Evolutionary conservation across 2,329 filamentous ascomycete species (phyloP), one percentile per base, ranked within the genome.

Genomic region (Pseudopithomyces chartarum): DNA sequence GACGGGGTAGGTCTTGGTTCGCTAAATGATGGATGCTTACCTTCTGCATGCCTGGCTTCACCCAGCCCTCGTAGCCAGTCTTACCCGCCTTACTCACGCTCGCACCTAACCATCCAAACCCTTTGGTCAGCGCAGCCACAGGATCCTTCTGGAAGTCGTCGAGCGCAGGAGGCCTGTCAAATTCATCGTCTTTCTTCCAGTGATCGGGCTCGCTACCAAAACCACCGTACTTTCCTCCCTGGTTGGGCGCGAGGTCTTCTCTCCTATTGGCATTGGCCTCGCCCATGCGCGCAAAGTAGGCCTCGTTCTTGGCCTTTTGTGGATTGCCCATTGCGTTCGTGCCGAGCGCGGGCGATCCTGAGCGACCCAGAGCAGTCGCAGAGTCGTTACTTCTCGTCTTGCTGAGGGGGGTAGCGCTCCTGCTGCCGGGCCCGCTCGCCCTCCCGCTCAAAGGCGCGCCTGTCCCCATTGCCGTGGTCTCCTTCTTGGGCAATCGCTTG

Each of bases 131-230:
- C 15, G 94, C 92, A 1, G 86, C 93, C 60, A 98, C 82, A 0
- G 95, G 93, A 73, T 99, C 95, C 72, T 88, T 90, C 76, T 97
- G 92, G 71, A 98, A 86, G 53, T 98, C 94, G 53, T 95, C 89
- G n/a, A 95, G 80, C 12, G 87, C 87, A 0, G 90, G 90, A 23
- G 90, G 78, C 11, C 75, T 76, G 12, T 79, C 78, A 15, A 49
- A 75, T 40, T 74, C 75, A 33, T 76, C 75, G 52, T 69, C 73
- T 63, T 64, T 77, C 67, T 63, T 81, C 76, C 50, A 75, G 17
- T 85, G 81, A 52, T 81, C 82, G 23, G 90, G 85, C 48, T 88
- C 87, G 72, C 89, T 96, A 34, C 95, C 95, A 75, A 99, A 99
- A 0, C 95, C 95, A 11, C 81, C 84, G 72, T 92, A 99, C 77